Base-by-base conservation (phyloP, 495 filamentous ascomycete species). In the Amphirosellinia nigrospora region DNA sequence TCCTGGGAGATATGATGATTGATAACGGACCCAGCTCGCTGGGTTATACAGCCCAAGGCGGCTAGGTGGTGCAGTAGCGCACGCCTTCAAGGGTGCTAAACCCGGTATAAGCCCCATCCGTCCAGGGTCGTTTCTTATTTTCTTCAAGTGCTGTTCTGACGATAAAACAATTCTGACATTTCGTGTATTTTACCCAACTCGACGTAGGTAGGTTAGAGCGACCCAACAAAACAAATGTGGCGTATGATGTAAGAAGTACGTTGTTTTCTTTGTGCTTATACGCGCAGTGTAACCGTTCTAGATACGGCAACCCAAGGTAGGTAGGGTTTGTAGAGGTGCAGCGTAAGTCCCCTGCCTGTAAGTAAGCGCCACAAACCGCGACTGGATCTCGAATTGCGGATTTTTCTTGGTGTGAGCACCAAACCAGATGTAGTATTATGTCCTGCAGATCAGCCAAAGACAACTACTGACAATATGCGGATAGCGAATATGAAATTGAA, bases 41-140 rank as follows among this genome's bases (percentile, higher is more conserved):
- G 66, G 66, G 36, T 59, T 36, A 26, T 8, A 32, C 30, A 58
- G 11, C 55, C 55, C 55, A 36, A 36, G 55, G 7, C 30, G 30
- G 55, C 32, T 58, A 60, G 66, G 43, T 30, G 46, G 53, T 50
- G 66, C 66, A 61, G 39, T 61, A 60, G 38, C 55, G 41, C 45
- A 21, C 16, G 61, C 43, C 61, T 36, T 41, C 13, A 11, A 8
- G 23, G 28, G 0, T 32, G 11, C 30, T 13, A 23, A 30, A 13
- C 48, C 13, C 7, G 50, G 23, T 16, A 13, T 19, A 13, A 53
- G 26, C 43, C 50, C 50, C 50, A 11, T 28, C 16, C 50, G 26
- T 53, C 50, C 13, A 53, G 50, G 50, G 26, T 53, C n/a, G 6
- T 53, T 53, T 53, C 50, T 53, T 53, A 53, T 30, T 53, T 52